Evolutionary conservation across 371 early-diverging fungal genomes (phyloP), one percentile per base, ranked within the genome.

Genomic region (Funneliformis caledonium): DNA sequence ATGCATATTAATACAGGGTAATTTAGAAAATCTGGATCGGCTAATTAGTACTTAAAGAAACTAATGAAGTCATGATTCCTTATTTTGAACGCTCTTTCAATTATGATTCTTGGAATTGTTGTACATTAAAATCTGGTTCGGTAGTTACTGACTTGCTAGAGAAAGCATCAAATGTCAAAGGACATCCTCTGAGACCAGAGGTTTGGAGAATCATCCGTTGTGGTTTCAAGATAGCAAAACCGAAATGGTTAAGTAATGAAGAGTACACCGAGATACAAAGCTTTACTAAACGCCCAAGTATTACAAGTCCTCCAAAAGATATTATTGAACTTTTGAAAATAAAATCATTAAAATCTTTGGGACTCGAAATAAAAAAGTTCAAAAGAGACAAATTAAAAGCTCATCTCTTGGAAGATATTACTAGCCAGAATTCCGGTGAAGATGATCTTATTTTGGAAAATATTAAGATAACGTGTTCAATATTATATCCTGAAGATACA

Each of bases 301-400:
- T 76, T 61, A 61, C 43, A 43, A 76, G 62, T 16, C 42, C 14
- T 76, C 64, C 76, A 43, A 45, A 76, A 22, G 10, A 43, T 45
- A 76, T 76, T 45, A 43, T n/a, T 69, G 45, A 69, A 69, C 70
- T 69, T 69, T 43, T 69, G 43, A 69, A 69, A 60, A 62, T 62
- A 16, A 75, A 75, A 75, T 75, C 60, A 75, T 75, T 75, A 75
- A 31, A 59, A 75, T 75, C 75, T 75, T 75, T 75, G 31, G 75
- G 75, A 59, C 42, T 61, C 14, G 31, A 75, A 75, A 59, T 72
- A 72, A 72, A 50, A 72, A 72, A n/a, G 37, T 73, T 73, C 31
- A 73, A 56, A 47, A 60, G 37, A 75, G 37, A 37, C 43, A 75
- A 75, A 75, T 75, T 61, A 75, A 75, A 75, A 43, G 26, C 31